Percentiles rank a stretch among this genome's conserved stretches.
phyloP scores from a whole-genome alignment of 352 stramenopile genomes.

The Aphanomyces euteiches region DNA sequence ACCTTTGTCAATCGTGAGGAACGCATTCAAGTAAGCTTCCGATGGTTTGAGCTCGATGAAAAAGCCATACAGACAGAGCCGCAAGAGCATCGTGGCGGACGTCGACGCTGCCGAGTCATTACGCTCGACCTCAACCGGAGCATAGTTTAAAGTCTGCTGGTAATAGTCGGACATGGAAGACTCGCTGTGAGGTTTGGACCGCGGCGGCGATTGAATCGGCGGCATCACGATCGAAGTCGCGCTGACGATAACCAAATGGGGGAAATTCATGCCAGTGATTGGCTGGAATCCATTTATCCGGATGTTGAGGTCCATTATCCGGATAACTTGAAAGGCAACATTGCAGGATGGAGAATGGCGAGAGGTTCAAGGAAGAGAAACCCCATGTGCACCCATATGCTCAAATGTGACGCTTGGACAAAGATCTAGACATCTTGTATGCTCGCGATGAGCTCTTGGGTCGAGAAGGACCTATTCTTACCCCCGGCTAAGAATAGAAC shows the following conservation, averaged over 20 bases:
- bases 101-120: neutral
- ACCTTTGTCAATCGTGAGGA: conserved; percentile 27
- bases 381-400: too few relatives aligned
- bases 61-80: conserved; percentile 27
- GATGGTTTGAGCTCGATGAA: conserved; percentile 31
- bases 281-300: conserved; percentile 6
- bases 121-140: neutral
- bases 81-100: conserved; percentile 18
- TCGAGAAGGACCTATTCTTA: too few relatives aligned
- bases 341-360: too few relatives aligned
- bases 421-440: too few relatives aligned
- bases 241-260: too few relatives aligned
- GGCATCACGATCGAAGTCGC: neutral
- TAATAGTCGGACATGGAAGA: conserved; percentile 12
- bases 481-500: too few relatives aligned
- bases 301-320: neutral
- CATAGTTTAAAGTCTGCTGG: conserved; percentile 13
- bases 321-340: too few relatives aligned
- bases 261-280: conserved; percentile 10
- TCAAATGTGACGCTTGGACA: too few relatives aligned
- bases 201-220: neutral
- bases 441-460: too few relatives aligned
- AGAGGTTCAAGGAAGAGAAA: too few relatives aligned
- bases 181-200: too few relatives aligned
- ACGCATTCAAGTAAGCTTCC: conserved; percentile 28